These are phyloP conservation scores for Penicillium paradoxum DNA, from an alignment of 495 filamentous ascomycete genomes.

Conservation along the genomic window DNA sequence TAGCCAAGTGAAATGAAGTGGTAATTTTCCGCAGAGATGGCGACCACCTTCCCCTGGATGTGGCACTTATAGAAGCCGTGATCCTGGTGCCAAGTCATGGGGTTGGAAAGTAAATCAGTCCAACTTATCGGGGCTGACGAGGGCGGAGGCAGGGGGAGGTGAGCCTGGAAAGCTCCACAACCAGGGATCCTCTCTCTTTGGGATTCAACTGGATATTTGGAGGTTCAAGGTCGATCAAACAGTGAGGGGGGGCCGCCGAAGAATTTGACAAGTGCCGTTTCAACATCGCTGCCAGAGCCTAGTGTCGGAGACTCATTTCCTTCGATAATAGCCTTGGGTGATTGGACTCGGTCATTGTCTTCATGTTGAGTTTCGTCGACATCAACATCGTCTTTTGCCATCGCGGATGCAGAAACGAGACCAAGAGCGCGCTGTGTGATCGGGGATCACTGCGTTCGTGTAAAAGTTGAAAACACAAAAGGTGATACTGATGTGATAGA, in stretches of 20 bases:
- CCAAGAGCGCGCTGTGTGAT: too few species aligned
- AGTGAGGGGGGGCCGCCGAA: background rate
- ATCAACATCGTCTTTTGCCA: background rate
- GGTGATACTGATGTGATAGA: too few species aligned
- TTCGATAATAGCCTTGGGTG: background rate
- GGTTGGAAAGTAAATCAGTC: background rate
- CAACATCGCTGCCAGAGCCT: background rate
- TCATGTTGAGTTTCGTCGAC: background rate
- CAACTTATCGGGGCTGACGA: background rate
- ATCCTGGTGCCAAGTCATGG: background rate
- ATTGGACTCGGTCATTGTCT: background rate
- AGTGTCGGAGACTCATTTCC: background rate
- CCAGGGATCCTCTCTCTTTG: too few species aligned
- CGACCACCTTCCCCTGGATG: background rate
- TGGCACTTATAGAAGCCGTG: background rate
- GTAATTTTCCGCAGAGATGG: background rate
- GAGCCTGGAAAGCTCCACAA: too few species aligned
- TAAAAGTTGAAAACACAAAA: background rate
- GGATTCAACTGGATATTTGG: too few species aligned
- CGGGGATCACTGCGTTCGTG: too few species aligned
- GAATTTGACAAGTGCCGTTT: background rate
- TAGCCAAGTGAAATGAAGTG: background rate
- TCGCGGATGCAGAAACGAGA: too few species aligned
- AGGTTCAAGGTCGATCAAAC: background rate
- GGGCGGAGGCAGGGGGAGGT: too few species aligned